Evolutionary conservation across 2,329 filamentous ascomycete species (phyloP), one percentile per base, ranked within the genome.

Genomic region (Pseudogymnoascus sp.): DNA sequence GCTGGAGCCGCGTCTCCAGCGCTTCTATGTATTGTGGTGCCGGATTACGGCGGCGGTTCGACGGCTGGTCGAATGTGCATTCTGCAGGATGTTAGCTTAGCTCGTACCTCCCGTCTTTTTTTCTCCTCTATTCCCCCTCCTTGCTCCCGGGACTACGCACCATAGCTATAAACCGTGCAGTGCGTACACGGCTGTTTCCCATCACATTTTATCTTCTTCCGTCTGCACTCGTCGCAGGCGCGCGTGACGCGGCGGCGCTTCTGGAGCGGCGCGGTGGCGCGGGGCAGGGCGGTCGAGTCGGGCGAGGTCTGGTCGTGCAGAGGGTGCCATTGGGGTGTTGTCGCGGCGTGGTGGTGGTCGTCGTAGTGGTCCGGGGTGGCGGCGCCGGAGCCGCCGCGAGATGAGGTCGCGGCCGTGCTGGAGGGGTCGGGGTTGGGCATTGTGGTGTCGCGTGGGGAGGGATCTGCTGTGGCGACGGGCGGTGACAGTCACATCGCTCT

Each of bases 141-240:
- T 39, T 16, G 37, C 37, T 6, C 60, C 11, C 67, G n/a, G 51
- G 63, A 41, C 64, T 34, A 71, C 83, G 73, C 83, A 97, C 95
- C 93, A 80, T 99, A 99, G 75, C 92, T 97, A 77, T 99, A 99
- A 61, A 98, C 92, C 10, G 93, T 96, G 76, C 95, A 99, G 77
- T 98, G 95, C 0, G 93, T 97, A 77, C 90, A 95, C 8, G 90
- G 90, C 74, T 93, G 90, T 75, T 92, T 92, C 69, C 90, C 90
- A 74, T 93, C 90, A 71, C 90, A 93, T 75, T 93, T 93, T 72
- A 93, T 93, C 77, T 93, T 93, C 75, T 93, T 93, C 69, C 90
- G 83, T 64, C 90, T 84, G 73, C 90, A 93, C 75, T 93, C 89
- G 71, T 92, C 90, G 76, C 90, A 93, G 43, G 90, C 90, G 70